Conservation (phyloP, 352 stramenopile species). For the Phytophthora cactorum region DNA sequence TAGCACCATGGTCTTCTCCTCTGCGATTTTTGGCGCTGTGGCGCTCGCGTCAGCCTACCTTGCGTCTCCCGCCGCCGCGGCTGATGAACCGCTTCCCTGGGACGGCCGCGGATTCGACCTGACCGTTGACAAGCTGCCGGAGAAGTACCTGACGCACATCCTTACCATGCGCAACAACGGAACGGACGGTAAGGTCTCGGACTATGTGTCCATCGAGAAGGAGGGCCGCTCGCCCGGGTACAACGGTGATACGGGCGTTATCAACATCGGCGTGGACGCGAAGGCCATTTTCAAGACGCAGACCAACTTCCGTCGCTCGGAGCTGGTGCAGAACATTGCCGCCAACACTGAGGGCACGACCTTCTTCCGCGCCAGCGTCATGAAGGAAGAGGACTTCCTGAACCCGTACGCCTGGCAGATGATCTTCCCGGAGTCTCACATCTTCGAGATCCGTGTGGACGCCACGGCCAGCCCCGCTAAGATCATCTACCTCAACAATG, state of each 20-base stretch:
- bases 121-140: slow-evolving; percentile 56
- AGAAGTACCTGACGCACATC: slow-evolving; percentile 72
- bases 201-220: slow-evolving; percentile 57
- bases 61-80: slow-evolving; percentile 13
- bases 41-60: slow-evolving; percentile 36
- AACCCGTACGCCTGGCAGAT: slow-evolving; percentile 67
- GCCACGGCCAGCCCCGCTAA: slow-evolving; percentile 42
- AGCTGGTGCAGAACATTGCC: slow-evolving; percentile 62
- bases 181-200: slow-evolving; percentile 37
- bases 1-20: slow-evolving; percentile 32
- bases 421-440: slow-evolving; percentile 62
- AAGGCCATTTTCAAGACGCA: slow-evolving; percentile 55
- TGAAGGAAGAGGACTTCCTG: slow-evolving; percentile 51
- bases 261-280: slow-evolving; percentile 55
- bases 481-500: slow-evolving; percentile 61
- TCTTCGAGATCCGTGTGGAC: slow-evolving; percentile 67
- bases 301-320: slow-evolving; percentile 62
- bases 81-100: slow-evolving; percentile 49
- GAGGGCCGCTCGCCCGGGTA: slow-evolving; percentile 48
- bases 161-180: slow-evolving; percentile 57
- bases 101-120: slow-evolving; percentile 59
- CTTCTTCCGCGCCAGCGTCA: slow-evolving; percentile 67
- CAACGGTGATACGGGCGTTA: slow-evolving; percentile 64
- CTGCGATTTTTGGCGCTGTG: slow-evolving; percentile 33
- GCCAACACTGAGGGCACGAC: slow-evolving; percentile 40